Percentiles rank a stretch among this genome's conserved stretches.
Conservation (phyloP, 768 basidiomycete species). For the Paxillus ammoniavirescens region DNA sequence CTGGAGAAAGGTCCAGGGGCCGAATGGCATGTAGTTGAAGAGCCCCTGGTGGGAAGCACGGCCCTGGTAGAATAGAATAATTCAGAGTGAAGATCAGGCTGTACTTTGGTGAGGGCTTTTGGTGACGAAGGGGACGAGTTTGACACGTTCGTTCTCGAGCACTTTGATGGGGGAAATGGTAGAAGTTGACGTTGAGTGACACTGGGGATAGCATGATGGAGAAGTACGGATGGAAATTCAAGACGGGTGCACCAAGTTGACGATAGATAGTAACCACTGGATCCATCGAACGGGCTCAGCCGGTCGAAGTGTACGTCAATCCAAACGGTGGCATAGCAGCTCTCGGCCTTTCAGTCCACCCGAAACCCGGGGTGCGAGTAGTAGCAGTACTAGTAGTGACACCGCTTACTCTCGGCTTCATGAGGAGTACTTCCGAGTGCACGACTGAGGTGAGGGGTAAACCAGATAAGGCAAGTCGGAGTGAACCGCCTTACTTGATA, state of each 20-base stretch:
- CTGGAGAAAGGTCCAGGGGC: constrained; percentile 42
- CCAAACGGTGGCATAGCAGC: too few species aligned
- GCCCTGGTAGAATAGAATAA: constrained; percentile 7
- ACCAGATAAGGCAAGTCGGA: not conserved
- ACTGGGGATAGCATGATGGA: not conserved
- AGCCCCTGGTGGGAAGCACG: constrained; percentile 35
- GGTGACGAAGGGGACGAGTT: too few species aligned
- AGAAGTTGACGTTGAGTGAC: not conserved
- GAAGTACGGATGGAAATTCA: not conserved
- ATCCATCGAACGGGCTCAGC: too few species aligned
- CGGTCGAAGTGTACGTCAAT: too few species aligned
- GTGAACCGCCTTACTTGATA: not conserved
- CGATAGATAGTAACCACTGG: too few species aligned
- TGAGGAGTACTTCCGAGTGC: too few species aligned
- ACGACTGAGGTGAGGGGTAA: not conserved
- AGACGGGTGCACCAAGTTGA: too few species aligned
- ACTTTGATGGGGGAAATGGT: not conserved
- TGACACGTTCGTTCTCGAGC: not conserved
- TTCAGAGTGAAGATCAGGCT: too few species aligned
- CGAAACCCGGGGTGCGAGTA: too few species aligned
- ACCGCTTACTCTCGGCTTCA: too few species aligned
- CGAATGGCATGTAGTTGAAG: constrained; percentile 47
- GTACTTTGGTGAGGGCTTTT: too few species aligned
- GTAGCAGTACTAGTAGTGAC: not conserved
- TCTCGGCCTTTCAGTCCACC: too few species aligned